Evolutionary conservation across 139 green algal species (phyloP).

Genomic region (Micromonas pusilla): DNA sequence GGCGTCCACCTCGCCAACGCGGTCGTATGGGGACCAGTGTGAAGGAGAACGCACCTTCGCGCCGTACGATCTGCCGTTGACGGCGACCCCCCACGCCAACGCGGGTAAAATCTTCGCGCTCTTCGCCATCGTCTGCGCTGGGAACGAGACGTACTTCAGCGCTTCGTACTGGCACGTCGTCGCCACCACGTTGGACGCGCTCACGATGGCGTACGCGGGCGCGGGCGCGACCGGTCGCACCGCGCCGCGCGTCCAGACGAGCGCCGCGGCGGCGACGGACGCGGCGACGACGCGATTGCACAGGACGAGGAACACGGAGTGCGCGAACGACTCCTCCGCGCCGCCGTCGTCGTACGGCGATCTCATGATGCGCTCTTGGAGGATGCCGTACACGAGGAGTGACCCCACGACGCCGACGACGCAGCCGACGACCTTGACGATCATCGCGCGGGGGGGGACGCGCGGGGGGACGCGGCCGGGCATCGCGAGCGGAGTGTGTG

Average conservation of each 20-base stretch:
- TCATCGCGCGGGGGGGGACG: no score
- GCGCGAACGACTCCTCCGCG: conserved; percentile 68
- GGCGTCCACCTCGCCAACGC: no score
- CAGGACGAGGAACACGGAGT: conserved; percentile 83
- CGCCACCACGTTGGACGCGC: conserved; percentile 86
- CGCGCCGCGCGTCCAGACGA: conserved; percentile 38
- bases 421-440: conserved; percentile 13
- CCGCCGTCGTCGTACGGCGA: conserved; percentile 24
- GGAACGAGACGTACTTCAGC: conserved; percentile 93
- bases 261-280: conserved; percentile 43
- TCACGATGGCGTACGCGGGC: conserved; percentile 61
- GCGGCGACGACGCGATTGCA: conserved; percentile 78
- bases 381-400: conserved; percentile 65
- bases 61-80: conserved; percentile 77
- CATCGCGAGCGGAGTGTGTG: no score
- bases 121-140: conserved; percentile 80
- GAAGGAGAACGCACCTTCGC: no score
- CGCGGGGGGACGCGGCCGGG: no score
- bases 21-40: no score
- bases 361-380: conserved; percentile 45
- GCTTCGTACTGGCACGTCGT: conserved; percentile 98
- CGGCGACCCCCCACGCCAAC: conserved; percentile 92
- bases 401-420: conserved; percentile 58
- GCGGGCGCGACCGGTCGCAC: conserved; percentile 46
- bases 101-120: conserved; percentile 96